Percentiles rank a stretch among this genome's conserved stretches.
These are phyloP conservation scores for Cavenderia fasciculata DNA, from an alignment of 78 protist genomes.

Conservation along the genomic window DNA sequence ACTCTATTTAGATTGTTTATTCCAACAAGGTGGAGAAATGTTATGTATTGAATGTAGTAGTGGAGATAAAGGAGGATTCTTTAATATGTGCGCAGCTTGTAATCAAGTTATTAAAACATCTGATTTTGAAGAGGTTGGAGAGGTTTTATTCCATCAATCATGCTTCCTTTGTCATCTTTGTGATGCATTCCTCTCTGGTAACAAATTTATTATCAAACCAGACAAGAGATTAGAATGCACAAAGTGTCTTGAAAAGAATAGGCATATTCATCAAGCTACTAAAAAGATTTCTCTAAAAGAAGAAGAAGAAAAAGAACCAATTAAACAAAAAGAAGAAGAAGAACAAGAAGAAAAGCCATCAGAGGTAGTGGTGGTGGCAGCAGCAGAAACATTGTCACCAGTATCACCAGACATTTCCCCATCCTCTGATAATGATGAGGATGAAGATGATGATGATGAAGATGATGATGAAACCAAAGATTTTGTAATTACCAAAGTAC, in stretches of 20 bases:
- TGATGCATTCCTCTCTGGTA: not conserved
- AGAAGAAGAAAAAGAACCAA: not conserved
- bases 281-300: not conserved
- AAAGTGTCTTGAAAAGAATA: not conserved
- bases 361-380: not conserved
- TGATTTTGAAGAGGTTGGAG: slow-evolving; percentile 67
- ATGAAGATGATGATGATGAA: not conserved
- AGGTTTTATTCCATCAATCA: slow-evolving; percentile 25
- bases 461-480: not conserved
- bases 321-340: not conserved
- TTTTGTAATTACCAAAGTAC: too few relatives aligned
- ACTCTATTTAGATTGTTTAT: slow-evolving; percentile 32
- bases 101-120: slow-evolving; percentile 34
- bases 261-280: not conserved
- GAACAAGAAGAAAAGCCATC: not conserved
- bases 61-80: slow-evolving; percentile 26
- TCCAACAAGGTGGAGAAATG: slow-evolving; percentile 37
- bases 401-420: not conserved
- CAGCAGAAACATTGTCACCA: not conserved
- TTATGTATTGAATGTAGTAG: slow-evolving; percentile 36
- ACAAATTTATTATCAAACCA: slow-evolving; percentile 30
- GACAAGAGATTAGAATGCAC: slow-evolving; percentile 13
- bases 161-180: slow-evolving; percentile 45
- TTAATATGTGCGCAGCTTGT: slow-evolving; percentile 49
- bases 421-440: not conserved